Conservation (phyloP, 2,329 filamentous ascomycete species). For the Beauveria caledonica region DNA sequence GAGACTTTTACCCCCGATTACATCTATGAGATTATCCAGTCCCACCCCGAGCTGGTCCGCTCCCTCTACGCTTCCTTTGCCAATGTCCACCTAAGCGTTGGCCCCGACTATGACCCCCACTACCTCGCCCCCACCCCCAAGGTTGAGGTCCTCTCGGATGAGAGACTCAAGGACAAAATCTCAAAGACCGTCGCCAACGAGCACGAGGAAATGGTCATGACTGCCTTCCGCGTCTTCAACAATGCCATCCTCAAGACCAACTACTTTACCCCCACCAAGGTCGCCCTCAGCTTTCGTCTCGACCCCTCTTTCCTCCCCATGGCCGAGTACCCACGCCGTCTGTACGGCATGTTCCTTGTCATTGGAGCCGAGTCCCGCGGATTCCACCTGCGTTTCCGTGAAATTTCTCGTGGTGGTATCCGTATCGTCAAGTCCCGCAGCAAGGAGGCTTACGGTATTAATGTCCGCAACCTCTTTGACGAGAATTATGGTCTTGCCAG, state of each 20-base stretch:
- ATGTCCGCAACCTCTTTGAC: slow-evolving; percentile 91
- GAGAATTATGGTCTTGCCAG: slow-evolving; percentile 98
- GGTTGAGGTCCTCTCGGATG: slow-evolving; percentile 65
- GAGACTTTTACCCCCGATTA: slow-evolving; percentile 98
- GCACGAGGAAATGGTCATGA: slow-evolving; percentile 98
- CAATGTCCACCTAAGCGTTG: slow-evolving; percentile 62
- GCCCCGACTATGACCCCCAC: slow-evolving; percentile 41
- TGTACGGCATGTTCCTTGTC: slow-evolving; percentile 98
- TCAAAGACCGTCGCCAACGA: slow-evolving; percentile 78
- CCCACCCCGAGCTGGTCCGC: slow-evolving; percentile 80
- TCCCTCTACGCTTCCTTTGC: slow-evolving; percentile 88
- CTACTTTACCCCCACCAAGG: slow-evolving; percentile 94
- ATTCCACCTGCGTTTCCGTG: slow-evolving; percentile 95
- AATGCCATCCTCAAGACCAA: slow-evolving; percentile 91
- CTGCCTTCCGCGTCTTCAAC: slow-evolving; percentile 93
- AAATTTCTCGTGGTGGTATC: slow-evolving; percentile 94
- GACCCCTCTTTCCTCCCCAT: slow-evolving; percentile 82
- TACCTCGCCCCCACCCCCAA: slow-evolving; percentile 47
- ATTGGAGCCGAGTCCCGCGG: slow-evolving; percentile 95
- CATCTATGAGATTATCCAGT: slow-evolving; percentile 92
- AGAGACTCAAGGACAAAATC: slow-evolving; percentile 66
- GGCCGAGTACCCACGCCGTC: slow-evolving; percentile 83
- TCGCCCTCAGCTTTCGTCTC: slow-evolving; percentile 91
- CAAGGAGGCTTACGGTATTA: slow-evolving; percentile 92
- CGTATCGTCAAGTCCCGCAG: slow-evolving; percentile 97